Percentiles rank a stretch among this genome's conserved stretches.
These are phyloP conservation scores for Backusella liffmaniae DNA, from an alignment of 192 early-diverging fungal species.

Conservation along the genomic window DNA sequence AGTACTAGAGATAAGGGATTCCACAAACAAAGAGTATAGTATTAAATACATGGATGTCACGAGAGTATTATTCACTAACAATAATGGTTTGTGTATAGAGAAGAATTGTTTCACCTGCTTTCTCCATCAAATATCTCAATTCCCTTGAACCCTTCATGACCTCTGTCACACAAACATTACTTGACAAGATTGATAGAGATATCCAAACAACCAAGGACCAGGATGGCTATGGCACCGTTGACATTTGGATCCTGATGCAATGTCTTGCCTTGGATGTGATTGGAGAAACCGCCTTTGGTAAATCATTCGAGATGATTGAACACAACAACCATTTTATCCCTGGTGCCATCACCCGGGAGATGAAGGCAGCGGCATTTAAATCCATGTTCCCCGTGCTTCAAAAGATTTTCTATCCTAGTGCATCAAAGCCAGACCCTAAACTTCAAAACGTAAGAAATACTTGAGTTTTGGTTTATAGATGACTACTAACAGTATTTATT, in stretches of 20 bases:
- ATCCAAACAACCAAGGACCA: slow-evolving; percentile 19
- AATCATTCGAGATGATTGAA: slow-evolving; percentile 51
- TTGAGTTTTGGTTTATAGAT: too few relatives aligned
- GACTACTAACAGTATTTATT: not conserved
- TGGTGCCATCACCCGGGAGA: slow-evolving; percentile 9
- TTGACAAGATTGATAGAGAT: slow-evolving; percentile 32
- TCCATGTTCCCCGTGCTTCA: not conserved
- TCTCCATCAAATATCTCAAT: slow-evolving; percentile 47
- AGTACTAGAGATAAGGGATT: slow-evolving; percentile 35
- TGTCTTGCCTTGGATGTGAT: slow-evolving; percentile 47
- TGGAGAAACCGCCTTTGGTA: slow-evolving; percentile 52
- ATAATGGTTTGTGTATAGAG: slow-evolving; percentile 32
- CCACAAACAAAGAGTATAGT: slow-evolving; percentile 35
- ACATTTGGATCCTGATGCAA: slow-evolving; percentile 38
- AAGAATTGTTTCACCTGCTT: slow-evolving; percentile 47
- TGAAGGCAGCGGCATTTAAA: not conserved
- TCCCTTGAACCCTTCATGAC: slow-evolving; percentile 45
- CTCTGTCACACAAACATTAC: slow-evolving; percentile 22
- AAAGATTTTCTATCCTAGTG: not conserved
- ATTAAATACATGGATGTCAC: not conserved
- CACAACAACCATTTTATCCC: slow-evolving; percentile 41
- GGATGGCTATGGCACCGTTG: slow-evolving; percentile 18
- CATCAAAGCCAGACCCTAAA: not conserved
- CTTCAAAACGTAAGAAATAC: not conserved
- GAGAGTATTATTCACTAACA: not conserved